Percentiles rank a stretch among this genome's conserved stretches.
Conservation (phyloP, 129 eudicot genomes). For the Centrapalus pauciflorus region DNA sequence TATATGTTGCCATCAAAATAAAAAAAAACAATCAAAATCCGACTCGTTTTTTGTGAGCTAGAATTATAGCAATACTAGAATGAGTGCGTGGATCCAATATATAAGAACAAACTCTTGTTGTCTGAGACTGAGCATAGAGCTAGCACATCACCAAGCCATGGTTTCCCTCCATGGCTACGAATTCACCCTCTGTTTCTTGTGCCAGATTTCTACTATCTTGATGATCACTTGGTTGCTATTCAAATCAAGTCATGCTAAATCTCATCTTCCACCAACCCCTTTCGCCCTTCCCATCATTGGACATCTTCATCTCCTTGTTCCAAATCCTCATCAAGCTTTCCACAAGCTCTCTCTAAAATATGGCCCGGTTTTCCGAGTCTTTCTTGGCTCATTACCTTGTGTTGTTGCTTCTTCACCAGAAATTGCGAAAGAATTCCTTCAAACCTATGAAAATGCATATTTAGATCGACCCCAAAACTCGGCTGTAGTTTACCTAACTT, state of each 20-base stretch:
- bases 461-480: slow-evolving; percentile 37
- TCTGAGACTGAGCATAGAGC: too few relatives aligned
- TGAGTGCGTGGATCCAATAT: too few relatives aligned
- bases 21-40: too few relatives aligned
- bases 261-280: slow-evolving; percentile 40
- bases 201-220: slow-evolving; percentile 18
- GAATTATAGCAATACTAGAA: too few relatives aligned
- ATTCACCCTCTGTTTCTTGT: slow-evolving; percentile 11
- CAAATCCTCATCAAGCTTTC: slow-evolving; percentile 32
- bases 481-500: slow-evolving; percentile 7
- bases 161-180: slow-evolving; percentile 7
- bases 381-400: slow-evolving; percentile 28
- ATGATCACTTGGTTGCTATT: neutral
- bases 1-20: too few relatives aligned
- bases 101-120: too few relatives aligned
- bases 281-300: slow-evolving; percentile 45
- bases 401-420: slow-evolving; percentile 37
- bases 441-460: slow-evolving; percentile 34
- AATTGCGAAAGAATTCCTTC: slow-evolving; percentile 36
- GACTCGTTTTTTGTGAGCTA: too few relatives aligned
- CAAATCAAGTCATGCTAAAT: slow-evolving; percentile 10
- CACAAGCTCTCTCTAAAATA: slow-evolving; percentile 35
- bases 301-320: slow-evolving; percentile 45
- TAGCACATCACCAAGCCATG: slow-evolving; percentile 20
- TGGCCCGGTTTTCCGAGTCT: slow-evolving; percentile 33